Conservation (phyloP, 257 asterid species). For the Lavandula angustifolia region DNA sequence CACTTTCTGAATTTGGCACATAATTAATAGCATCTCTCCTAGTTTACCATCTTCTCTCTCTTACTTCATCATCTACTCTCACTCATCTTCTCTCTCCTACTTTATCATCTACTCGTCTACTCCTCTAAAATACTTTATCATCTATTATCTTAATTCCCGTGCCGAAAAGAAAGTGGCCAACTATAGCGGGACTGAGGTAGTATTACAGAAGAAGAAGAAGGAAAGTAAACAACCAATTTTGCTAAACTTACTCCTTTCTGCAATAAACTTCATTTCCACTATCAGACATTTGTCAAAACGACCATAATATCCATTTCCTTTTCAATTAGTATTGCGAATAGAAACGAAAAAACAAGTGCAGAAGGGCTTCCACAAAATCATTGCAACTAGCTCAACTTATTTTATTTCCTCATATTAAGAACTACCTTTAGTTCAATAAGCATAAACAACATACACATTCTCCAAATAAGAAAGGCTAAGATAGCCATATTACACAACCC, state of each 20-base stretch:
- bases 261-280: constrained; percentile 9
- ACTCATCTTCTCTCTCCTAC: too few relatives aligned
- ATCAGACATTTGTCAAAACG: background rate
- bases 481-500: background rate
- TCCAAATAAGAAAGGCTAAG: background rate
- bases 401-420: too few relatives aligned
- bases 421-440: background rate
- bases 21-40: too few relatives aligned
- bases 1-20: too few relatives aligned
- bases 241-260: constrained; percentile 7
- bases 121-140: too few relatives aligned
- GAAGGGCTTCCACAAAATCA: constrained; percentile 5
- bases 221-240: background rate
- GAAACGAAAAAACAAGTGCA: constrained; percentile 5
- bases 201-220: constrained; percentile 10
- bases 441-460: background rate
- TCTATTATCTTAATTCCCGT: too few relatives aligned
- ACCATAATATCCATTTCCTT: background rate
- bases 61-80: too few relatives aligned
- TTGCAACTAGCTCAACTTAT: background rate
- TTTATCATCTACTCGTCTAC: too few relatives aligned
- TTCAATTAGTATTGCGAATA: too few relatives aligned
- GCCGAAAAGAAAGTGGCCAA: too few relatives aligned
- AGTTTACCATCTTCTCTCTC: too few relatives aligned
- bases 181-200: too few relatives aligned